These are phyloP conservation scores for Juncus effusus DNA, from an alignment of 176 grass and related monocot species.

Conservation along the genomic window DNA sequence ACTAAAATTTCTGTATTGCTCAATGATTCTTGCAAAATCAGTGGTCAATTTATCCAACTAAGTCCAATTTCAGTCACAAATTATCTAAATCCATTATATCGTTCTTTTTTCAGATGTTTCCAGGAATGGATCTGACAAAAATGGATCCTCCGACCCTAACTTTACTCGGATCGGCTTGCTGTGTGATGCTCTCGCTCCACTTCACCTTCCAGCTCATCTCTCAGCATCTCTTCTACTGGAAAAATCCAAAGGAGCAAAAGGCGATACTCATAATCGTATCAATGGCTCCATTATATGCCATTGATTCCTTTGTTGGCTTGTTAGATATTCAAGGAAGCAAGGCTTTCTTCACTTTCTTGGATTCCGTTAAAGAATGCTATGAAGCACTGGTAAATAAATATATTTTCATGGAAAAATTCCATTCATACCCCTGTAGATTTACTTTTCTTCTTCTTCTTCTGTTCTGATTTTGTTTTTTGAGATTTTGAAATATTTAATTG, in stretches of 20 bases:
- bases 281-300: conserved; percentile 94
- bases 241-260: conserved; percentile 97
- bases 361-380: conserved; percentile 95
- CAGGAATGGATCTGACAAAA: conserved; percentile 59
- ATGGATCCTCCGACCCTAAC: conserved; percentile 87
- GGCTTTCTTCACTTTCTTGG: conserved; percentile 86
- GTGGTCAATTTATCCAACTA: too few relatives aligned
- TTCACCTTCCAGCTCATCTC: conserved; percentile 89
- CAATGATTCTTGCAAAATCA: too few relatives aligned
- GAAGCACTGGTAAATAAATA: conserved; percentile 71
- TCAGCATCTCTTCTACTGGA: conserved; percentile 99
- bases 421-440: background rate
- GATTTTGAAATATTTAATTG: conserved; percentile 18
- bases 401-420: background rate
- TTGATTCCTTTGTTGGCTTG: conserved; percentile 83
- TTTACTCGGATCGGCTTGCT: conserved; percentile 72
- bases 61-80: too few relatives aligned
- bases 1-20: too few relatives aligned
- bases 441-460: background rate
- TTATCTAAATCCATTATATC: conserved; percentile 3
- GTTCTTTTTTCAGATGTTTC: conserved; percentile 28
- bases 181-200: conserved; percentile 91
- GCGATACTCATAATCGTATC: conserved; percentile 86
- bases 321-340: conserved; percentile 93
- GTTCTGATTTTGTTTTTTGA: conserved; percentile 13